phyloP scores from a whole-genome alignment of 768 basidiomycete genomes.

The Russula lepida region DNA sequence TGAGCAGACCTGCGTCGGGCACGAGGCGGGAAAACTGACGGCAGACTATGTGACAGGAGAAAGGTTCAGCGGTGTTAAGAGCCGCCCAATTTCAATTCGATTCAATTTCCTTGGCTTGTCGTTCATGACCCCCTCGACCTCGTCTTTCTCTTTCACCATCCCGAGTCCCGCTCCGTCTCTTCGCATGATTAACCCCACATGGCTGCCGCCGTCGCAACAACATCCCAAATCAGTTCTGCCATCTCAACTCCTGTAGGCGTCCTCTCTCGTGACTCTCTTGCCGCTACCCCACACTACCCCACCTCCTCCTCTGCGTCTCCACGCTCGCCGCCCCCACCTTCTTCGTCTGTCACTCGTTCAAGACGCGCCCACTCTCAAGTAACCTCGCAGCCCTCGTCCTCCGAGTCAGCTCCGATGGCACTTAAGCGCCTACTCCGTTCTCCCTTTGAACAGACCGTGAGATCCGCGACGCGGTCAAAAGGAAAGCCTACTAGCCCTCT shows the following conservation, averaged over 20 bases:
- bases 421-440: slow-evolving; percentile 56
- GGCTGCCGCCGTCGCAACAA: slow-evolving; percentile 37
- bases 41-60: not conserved
- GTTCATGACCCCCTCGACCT: not conserved
- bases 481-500: slow-evolving; percentile 27
- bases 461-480: slow-evolving; percentile 54
- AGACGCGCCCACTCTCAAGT: not conserved
- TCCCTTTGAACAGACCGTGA: slow-evolving; percentile 57
- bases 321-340: slow-evolving; percentile 23
- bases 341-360: slow-evolving; percentile 19
- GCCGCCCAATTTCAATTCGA: not conserved
- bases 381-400: not conserved
- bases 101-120: not conserved
- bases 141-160: too few species aligned
- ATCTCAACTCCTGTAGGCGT: slow-evolving; percentile 40
- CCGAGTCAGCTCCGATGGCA: slow-evolving; percentile 39
- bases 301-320: slow-evolving; percentile 20
- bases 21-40: too few species aligned
- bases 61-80: not conserved
- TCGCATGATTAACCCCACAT: slow-evolving; percentile 30
- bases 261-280: slow-evolving; percentile 25
- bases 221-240: slow-evolving; percentile 31
- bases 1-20: too few species aligned
- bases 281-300: not conserved
- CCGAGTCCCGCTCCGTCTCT: not conserved